These are phyloP conservation scores for Gracilaria vermiculophylla DNA, from an alignment of 23 red algal species.

Conservation along the genomic window DNA sequence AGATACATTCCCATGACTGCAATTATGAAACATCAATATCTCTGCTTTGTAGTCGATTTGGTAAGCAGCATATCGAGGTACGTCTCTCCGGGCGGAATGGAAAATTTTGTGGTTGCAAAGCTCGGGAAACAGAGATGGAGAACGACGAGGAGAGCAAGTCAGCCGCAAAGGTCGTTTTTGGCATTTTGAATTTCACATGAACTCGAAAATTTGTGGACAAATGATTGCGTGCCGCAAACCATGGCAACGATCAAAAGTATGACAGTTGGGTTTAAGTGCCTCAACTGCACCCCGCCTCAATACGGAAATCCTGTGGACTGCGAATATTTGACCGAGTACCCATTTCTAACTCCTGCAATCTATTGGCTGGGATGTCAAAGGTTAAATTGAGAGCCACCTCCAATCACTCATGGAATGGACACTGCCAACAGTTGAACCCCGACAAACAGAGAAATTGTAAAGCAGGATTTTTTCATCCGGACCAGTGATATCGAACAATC, in stretches of 20 bases:
- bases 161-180: background rate
- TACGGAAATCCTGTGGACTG: background rate
- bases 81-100: background rate
- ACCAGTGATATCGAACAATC: no score
- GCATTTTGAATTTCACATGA: background rate
- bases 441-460: no score
- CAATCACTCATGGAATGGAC: no score
- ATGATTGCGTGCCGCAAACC: background rate
- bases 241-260: no score
- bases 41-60: background rate
- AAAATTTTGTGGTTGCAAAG: background rate
- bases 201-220: background rate
- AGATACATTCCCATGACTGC: background rate
- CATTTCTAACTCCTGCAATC: no score
- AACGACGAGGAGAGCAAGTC: background rate
- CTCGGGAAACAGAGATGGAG: background rate
- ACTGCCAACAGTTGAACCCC: no score
- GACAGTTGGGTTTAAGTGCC: no score
- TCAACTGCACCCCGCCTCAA: no score
- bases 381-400: no score
- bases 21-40: background rate
- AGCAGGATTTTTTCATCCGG: no score
- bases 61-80: background rate
- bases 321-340: background rate
- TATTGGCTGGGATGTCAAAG: conserved; percentile 1